Base-by-base conservation (phyloP, 1,139 yeast species). In the Scheffersomyces parashehatae region DNA sequence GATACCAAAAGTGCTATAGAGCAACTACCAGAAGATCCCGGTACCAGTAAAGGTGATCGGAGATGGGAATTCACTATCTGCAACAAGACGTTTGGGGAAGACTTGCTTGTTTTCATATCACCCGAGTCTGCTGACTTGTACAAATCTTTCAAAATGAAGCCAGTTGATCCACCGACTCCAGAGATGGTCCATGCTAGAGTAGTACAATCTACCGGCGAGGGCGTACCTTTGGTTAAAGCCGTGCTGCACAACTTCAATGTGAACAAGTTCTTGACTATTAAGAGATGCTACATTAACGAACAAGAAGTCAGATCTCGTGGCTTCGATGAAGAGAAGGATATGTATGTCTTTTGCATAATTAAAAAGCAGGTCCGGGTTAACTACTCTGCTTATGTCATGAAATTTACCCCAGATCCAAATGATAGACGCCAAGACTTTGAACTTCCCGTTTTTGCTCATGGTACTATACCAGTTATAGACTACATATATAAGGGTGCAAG, bases 371-470 rank as follows among this genome's bases (percentile, higher is more conserved):
- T 13, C 16, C 40, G 43, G 6, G 12, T 36, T 28, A 40, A 37
- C 16, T 40, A 37, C 36, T 29, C 36, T 20, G 20, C 39, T 8
- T 47, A 40, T 30, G 15, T 32, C n/a, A 28, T 47, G 24, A 30
- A 29, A 8, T 40, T 47, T 16, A 28, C 32, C n/a, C 37, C 29
- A 2, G 42, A 40, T 8, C 34, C 32, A 7, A 12, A 33, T 15
- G 41, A 44, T 4, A 16, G 13, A 14, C 36, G 36, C 29, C 5
- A 37, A 39, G 26, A 29, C 29, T 31, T 43, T 40, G 26, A 35
- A 42, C 36, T 43, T 39, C 43, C 32, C 34, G 28, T 45, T 9
- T 42, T 47, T 29, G 35, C 40, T 37, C 50, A 45, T 36, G 35
- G 43, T 28, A 14, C 38, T 2, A 14, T 40, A 32, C 48, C 48